Conservation (phyloP, 441 rosid genomes). For the Daphne laureola region DNA sequence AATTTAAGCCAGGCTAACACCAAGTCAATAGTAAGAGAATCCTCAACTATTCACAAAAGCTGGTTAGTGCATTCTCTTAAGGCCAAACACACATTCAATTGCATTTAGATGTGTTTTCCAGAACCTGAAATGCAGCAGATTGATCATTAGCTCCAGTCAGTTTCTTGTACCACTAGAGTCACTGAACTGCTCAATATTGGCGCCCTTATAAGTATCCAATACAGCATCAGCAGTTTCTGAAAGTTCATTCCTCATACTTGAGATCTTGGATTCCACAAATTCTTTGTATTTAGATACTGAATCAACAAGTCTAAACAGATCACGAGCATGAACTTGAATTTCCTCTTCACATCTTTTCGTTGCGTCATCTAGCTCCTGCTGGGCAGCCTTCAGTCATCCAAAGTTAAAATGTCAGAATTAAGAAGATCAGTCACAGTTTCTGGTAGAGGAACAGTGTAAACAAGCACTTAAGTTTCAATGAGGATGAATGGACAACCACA, state of each 20-base stretch:
- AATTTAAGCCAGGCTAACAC: no score
- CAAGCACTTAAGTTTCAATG: no score
- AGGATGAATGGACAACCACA: no score
- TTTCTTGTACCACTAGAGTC: slow-evolving; percentile 1
- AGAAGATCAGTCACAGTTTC: no score
- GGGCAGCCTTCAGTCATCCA: slow-evolving; percentile 25
- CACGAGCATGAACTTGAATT: slow-evolving; percentile 36
- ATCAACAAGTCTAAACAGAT: slow-evolving; percentile 57
- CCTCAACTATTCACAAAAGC: no score
- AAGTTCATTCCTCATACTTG: slow-evolving; percentile 37
- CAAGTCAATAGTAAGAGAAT: no score
- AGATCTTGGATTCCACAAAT: slow-evolving; percentile 42
- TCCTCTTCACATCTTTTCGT: slow-evolving; percentile 50
- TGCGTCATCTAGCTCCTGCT: slow-evolving; percentile 50
- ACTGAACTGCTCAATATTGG: slow-evolving; percentile 26
- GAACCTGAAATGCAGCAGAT: neutral
- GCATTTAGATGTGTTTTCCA: no score
- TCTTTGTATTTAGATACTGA: slow-evolving; percentile 65
- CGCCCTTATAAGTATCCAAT: slow-evolving; percentile 36
- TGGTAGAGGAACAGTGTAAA: no score
- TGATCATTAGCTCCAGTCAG: neutral
- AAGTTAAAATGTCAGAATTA: no score
- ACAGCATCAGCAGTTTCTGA: slow-evolving; percentile 41
- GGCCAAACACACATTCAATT: no score
- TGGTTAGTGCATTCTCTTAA: no score